These are phyloP conservation scores for Podaxis carcinomalis DNA, from an alignment of 768 basidiomycete genomes.

Conservation along the genomic window DNA sequence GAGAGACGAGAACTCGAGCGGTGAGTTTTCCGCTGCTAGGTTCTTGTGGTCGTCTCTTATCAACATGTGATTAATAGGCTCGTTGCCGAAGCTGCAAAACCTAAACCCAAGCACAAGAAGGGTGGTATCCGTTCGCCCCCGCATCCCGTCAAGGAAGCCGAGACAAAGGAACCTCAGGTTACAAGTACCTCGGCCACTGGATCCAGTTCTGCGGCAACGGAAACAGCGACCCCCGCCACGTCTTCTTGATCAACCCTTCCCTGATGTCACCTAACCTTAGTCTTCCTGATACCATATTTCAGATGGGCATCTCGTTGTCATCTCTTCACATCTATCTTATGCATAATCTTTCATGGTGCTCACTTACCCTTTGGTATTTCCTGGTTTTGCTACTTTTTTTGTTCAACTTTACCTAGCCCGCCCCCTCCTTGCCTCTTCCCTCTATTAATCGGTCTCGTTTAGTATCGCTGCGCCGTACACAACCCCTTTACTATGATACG, in stretches of 20 bases:
- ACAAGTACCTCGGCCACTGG: not conserved
- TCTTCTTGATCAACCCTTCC: not conserved
- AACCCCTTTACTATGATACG: not conserved
- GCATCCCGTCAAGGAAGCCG: not conserved
- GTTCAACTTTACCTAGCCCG: too few relatives aligned
- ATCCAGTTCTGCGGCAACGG: not conserved
- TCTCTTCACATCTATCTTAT: not conserved
- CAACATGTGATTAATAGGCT: slow-evolving; percentile 42
- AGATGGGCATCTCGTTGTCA: too few relatives aligned
- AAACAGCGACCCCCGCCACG: not conserved
- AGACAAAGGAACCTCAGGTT: not conserved
- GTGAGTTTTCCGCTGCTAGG: slow-evolving; percentile 34
- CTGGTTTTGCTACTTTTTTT: too few relatives aligned
- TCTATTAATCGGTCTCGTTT: not conserved
- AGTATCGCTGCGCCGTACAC: not conserved
- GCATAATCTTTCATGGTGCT: not conserved
- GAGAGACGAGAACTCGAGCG: slow-evolving; percentile 93
- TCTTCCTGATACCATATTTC: not conserved
- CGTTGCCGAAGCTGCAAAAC: slow-evolving; percentile 81
- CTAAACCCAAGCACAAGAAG: slow-evolving; percentile 54
- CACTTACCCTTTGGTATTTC: too few relatives aligned
- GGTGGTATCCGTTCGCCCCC: not conserved
- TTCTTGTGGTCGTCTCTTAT: not conserved
- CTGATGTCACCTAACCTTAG: not conserved
- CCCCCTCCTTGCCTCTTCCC: not conserved